Evolutionary conservation across 225 moss, liverwort and hornwort species (phyloP), one percentile per base, ranked within the genome.

Genomic region (Neckera pumila): DNA sequence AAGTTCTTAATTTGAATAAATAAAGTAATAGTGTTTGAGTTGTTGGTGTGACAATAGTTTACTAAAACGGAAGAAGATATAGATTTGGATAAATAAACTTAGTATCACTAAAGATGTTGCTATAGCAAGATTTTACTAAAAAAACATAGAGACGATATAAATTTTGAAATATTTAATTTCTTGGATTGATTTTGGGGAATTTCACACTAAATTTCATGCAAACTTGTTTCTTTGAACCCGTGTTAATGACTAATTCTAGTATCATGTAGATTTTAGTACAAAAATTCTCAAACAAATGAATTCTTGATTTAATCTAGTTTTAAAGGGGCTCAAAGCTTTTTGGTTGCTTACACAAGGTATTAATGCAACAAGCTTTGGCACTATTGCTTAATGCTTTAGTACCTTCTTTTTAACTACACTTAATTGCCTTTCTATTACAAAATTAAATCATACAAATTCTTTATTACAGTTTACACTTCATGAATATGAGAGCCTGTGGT

Each of bases 201-300:
- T 38, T 79, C 8, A 18, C 0, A 1, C 26, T 78, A 26, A 26
- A 38, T n/a, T 57, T 57, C 2, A 11, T 1, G 0, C 1, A 4
- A 57, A n/a, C 4, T 17, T 26, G 4, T 0, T 34, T n/a, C 3
- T 56, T 56, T 57, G 11, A 27, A 2, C 1, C 17, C 26, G 17
- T 11, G 3, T 7, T 10, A 57, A 38, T 26, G 22, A n/a, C 54
- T 38, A 7, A 17, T 54, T 36, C 0, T 58, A 5, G 58, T 28
- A 5, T 27, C 5, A 3, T 58, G 5, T 79, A 40, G 8, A 12
- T 21, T 58, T 38, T 27, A 10, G 7, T 11, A 7, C 0, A n/a
- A 77, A 7, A 27, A n/a, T n/a, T 27, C 17, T 78, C 7, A 16
- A 56, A 78, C 7, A n/a, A 77, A 54, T 54, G 16, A 25, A 22